Evolutionary conservation across 2,329 filamentous ascomycete species (phyloP), one percentile per base, ranked within the genome.

Genomic region (Cladosporium halotolerans): DNA sequence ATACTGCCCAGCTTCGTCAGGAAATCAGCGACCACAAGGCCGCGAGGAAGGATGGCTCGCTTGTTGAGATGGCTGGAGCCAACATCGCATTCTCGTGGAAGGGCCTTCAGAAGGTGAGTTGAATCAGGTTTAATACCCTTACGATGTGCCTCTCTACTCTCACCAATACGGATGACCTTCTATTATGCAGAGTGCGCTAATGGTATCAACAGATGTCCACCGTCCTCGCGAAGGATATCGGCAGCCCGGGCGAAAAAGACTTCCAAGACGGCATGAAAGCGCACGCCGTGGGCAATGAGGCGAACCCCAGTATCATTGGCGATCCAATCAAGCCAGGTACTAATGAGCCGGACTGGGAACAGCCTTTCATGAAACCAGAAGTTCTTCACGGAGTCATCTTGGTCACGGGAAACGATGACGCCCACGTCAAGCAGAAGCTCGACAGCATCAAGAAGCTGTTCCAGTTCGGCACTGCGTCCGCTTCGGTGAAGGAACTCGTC

Each of bases 321-420:
- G 54, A 57, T 9, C 68, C 72, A 0, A 59, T 65, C 18, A 66
- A 70, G 28, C 56, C 63, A 13, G 58, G 56, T 13, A 54, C 54
- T 14, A 54, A 54, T 6, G 54, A 57, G 16, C 58, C 52, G 34
- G 46, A 60, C 36, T 60, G 60, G 49, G 58, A 66, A 45, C 38
- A 50, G 53, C 34, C 62, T 54, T 10, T 58, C 60, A 28, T 71
- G 67, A 67, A 57, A 63, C 48, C 61, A 59, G 52, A 69, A 40
- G 61, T 66, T 2, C 65, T 73, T 38, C 66, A 73, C 45, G 69
- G 68, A 8, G 60, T 73, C 11, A 60, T 73, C 16, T 52, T 69
- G 1, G 60, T 71, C 8, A 62, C 69, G 14, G 70, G 69, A 13
- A 67, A 68, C 48, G 61, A 57, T 38, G 53, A 60, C 11, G 8